Evolutionary conservation across 768 basidiomycete species (phyloP), one percentile per base, ranked within the genome.

Genomic region (Phylloporus scabripes): DNA sequence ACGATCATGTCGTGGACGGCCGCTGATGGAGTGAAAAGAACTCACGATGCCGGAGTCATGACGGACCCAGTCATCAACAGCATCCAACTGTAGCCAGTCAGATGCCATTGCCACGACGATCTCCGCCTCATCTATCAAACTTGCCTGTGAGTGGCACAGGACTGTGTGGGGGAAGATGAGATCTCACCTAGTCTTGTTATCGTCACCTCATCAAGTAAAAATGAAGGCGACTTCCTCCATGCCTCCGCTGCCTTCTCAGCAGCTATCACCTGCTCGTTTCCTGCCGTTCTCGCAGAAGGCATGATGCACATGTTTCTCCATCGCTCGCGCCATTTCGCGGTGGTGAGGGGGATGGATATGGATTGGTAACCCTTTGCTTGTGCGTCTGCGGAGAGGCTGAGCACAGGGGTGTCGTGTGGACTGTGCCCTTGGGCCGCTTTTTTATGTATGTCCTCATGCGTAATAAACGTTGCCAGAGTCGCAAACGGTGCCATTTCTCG

Each of bases 71-170:
- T 92, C 91, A 67, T 97, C 93, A 0, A 80, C 72, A 7, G 91
- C 85, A 69, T 99, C 96, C 33, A 99, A 74, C 65, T 96, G 92
- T 3, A 99, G 76, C 96, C 96, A 99, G 48, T 94, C 90, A 2
- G 93, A 92, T 7, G 88, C 76, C 65, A 96, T 78, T 5, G 75
- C 85, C 12, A 89, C 81, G 32, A 87, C 71, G 23, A 76, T 76
- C 51, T 86, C 82, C 9, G 82, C 79, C 59, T 92, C 87, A 65
- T 89, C 89, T 91, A 57, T 42, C 52, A 44, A 45, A 53, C 52
- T 53, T 36, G 7, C 26, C 36, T 34, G 42, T 62, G 31, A 56
- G 51, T 44, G 46, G 48, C 54, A 55, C 46, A 52, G 41, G 15
- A 53, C 23, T 34, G 51, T 53, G 54, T 40, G 29, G 51, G 45